Percentiles rank a stretch among this genome's conserved stretches.
phyloP scores from a whole-genome alignment of 345 rosid genomes.

The Raphanus sativus region DNA sequence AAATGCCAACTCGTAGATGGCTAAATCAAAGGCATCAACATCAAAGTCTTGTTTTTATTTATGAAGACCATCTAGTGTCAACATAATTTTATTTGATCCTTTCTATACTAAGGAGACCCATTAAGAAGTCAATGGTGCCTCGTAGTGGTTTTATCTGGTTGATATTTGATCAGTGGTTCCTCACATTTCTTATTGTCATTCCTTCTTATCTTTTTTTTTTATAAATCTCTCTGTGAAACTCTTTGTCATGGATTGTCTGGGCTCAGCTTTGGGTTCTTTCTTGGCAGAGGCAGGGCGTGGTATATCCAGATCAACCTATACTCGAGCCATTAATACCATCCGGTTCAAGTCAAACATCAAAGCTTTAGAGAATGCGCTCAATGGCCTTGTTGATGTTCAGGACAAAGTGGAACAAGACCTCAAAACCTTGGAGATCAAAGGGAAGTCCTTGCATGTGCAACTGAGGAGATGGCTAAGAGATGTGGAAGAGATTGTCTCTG shows the following conservation, averaged over 20 bases:
- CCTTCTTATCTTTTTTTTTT: neutral
- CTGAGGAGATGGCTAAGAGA: conserved; percentile 35
- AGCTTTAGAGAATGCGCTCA: conserved; percentile 21
- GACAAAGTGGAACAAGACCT: conserved; percentile 23
- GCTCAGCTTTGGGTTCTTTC: conserved; percentile 25
- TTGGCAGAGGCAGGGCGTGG: conserved; percentile 28
- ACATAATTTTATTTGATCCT: neutral
- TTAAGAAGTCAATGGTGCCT: neutral
- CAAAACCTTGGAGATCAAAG: conserved; percentile 29
- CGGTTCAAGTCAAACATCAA: conserved; percentile 37
- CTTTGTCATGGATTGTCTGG: conserved; percentile 32
- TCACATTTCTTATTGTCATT: neutral
- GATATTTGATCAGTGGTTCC: neutral
- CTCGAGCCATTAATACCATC: conserved; percentile 8
- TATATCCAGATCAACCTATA: conserved; percentile 34
- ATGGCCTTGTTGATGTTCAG: conserved; percentile 10
- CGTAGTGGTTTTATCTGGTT: neutral
- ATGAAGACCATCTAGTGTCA: neutral
- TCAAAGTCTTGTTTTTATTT: neutral
- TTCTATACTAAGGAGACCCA: neutral
- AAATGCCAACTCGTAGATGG: conserved; percentile 3
- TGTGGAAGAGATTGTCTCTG: conserved; percentile 12
- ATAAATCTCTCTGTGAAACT: conserved; percentile 9
- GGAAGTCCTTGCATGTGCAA: conserved; percentile 19
- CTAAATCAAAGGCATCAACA: neutral